phyloP scores from a whole-genome alignment of 208 protist genomes.

The Trypanosoma cruzi region DNA sequence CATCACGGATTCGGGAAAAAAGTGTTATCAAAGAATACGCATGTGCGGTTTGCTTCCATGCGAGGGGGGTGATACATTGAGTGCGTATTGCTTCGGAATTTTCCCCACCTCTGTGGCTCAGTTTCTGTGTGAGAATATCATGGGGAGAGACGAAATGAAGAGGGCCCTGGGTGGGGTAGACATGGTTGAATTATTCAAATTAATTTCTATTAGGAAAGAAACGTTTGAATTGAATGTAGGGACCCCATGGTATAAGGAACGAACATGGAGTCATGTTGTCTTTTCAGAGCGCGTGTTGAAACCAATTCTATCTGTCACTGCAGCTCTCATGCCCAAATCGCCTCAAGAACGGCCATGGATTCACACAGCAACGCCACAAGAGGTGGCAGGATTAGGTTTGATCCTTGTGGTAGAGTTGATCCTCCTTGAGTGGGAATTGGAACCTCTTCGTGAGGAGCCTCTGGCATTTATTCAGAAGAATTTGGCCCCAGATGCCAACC shows the following conservation, averaged over 20 bases:
- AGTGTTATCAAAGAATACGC: neutral
- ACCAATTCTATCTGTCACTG: neutral
- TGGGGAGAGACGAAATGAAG: slow-evolving; percentile 7
- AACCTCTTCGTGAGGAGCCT: slow-evolving; percentile 42
- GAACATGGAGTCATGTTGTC: slow-evolving; percentile 20
- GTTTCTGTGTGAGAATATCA: slow-evolving; percentile 17
- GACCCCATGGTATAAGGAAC: slow-evolving; percentile 22
- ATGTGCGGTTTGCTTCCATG: slow-evolving; percentile 12
- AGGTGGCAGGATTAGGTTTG: slow-evolving; percentile 16
- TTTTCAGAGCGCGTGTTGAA: slow-evolving; percentile 16
- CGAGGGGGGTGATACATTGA: slow-evolving; percentile 23
- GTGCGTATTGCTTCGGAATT: slow-evolving; percentile 19
- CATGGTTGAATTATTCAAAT: slow-evolving; percentile 8
- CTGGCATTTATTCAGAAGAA: slow-evolving; percentile 59
- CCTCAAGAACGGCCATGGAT: neutral
- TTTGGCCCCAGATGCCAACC: slow-evolving; percentile 51
- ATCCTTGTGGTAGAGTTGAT: slow-evolving; percentile 37
- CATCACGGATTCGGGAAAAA: neutral
- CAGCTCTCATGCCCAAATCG: neutral
- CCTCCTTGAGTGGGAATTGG: slow-evolving; percentile 44
- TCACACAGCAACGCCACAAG: neutral
- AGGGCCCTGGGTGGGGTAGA: slow-evolving; percentile 22
- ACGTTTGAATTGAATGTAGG: slow-evolving; percentile 4
- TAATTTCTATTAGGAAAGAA: slow-evolving; percentile 15
- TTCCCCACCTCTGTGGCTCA: slow-evolving; percentile 6